phyloP scores from a whole-genome alignment of 2,329 filamentous ascomycete genomes.

The Xylaria sp. region DNA sequence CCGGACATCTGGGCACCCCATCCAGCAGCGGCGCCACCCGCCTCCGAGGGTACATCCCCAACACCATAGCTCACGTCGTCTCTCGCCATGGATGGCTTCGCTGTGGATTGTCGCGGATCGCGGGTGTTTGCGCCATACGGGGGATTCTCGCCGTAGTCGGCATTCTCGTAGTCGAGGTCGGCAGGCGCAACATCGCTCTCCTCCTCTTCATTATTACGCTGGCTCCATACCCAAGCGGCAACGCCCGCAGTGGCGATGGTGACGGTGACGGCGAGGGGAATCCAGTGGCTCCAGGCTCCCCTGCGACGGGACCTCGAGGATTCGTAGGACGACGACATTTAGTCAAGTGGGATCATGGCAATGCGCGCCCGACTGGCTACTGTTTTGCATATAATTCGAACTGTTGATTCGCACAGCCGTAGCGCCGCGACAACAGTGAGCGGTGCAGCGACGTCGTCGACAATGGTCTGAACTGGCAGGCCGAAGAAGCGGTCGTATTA shows the following conservation, averaged over 20 bases:
- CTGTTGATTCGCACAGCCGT: slow-evolving; percentile 20
- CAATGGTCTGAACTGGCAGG: slow-evolving; percentile 12
- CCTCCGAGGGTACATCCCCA: slow-evolving; percentile 49
- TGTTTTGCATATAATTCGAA: slow-evolving; percentile 22
- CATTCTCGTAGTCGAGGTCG: slow-evolving; percentile 60
- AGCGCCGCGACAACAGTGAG: slow-evolving; percentile 9
- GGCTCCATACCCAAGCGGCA: slow-evolving; percentile 93
- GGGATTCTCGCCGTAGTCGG: slow-evolving; percentile 62
- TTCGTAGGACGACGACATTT: slow-evolving; percentile 73
- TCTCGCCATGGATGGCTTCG: slow-evolving; percentile 54
- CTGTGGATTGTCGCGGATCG: slow-evolving; percentile 47
- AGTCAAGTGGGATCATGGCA: slow-evolving; percentile 54
- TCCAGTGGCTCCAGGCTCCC: slow-evolving; percentile 82
- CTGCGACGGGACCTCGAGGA: slow-evolving; percentile 70
- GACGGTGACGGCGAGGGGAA: slow-evolving; percentile 86
- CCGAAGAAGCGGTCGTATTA: slow-evolving; percentile 1
- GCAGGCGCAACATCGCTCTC: slow-evolving; percentile 66
- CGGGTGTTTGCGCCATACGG: slow-evolving; percentile 58
- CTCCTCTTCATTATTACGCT: slow-evolving; percentile 77
- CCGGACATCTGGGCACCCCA: slow-evolving; percentile 83
- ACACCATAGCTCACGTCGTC: slow-evolving; percentile 57
- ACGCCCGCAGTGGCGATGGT: slow-evolving; percentile 87
- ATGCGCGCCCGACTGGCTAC: slow-evolving; percentile 33
- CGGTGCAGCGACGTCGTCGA: slow-evolving; percentile 15
- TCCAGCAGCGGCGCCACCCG: slow-evolving; percentile 57